Conservation (phyloP, 306 rosid genomes). For the Fragaria nilgerrensis region DNA sequence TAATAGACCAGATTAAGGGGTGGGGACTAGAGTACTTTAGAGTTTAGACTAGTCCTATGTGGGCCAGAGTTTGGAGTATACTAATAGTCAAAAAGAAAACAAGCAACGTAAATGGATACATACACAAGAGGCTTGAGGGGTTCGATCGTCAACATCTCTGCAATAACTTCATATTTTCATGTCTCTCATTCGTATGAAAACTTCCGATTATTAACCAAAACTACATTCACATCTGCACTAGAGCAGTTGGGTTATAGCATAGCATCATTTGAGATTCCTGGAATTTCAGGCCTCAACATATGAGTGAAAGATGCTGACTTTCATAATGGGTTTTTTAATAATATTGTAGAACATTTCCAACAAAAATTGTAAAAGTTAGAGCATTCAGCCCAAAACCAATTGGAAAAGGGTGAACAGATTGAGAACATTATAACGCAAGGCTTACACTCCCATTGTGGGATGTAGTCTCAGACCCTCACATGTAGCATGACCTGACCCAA, state of each 20-base stretch:
- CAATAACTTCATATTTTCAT: not conserved
- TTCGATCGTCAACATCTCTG: not conserved
- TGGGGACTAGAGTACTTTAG: not conserved
- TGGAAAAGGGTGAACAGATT: not conserved
- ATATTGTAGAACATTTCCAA: constrained; percentile 2
- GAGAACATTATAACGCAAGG: not conserved
- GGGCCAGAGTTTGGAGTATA: not conserved
- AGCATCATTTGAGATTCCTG: not conserved
- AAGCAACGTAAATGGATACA: not conserved
- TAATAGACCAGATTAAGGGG: not conserved
- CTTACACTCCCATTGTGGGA: not conserved
- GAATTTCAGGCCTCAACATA: not conserved
- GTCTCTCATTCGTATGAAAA: not conserved
- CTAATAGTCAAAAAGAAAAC: not conserved
- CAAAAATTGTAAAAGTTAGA: not conserved
- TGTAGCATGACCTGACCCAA: not conserved
- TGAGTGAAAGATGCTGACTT: not conserved
- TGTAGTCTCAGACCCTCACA: not conserved
- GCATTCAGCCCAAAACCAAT: not conserved
- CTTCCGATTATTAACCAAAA: constrained; percentile 11
- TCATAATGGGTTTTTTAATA: not conserved
- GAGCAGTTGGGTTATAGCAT: not conserved
- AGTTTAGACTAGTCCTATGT: not conserved
- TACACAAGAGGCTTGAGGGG: not conserved
- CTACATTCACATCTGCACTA: constrained; percentile 1